Base-by-base conservation (phyloP, 176 grass and related monocot species). In the Hordeum marinum region DNA sequence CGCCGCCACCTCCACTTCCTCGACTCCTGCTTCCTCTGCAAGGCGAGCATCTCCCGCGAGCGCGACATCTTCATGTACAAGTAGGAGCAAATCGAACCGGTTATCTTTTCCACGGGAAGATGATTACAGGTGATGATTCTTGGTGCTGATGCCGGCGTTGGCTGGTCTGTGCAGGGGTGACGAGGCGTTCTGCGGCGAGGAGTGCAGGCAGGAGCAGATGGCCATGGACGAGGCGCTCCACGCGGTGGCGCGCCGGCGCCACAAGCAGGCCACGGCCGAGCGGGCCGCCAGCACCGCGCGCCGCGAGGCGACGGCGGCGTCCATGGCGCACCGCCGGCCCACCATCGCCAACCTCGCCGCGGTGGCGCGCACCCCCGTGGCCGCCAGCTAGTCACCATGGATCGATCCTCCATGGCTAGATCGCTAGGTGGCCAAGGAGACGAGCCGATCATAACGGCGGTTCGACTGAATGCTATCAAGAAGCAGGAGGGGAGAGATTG, bases 11-110 rank as follows among this genome's bases (percentile, higher is more conserved):
- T 29, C 29, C 92, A 92, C 88, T 97, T 63, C 70, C 88, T 97
- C n/a, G 88, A 82, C 9, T 34, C 78, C 10, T 97, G 95, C 78
- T 94, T 91, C 76, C 92, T 97, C 74, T 97, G 95, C 92, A 94
- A 97, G 88, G 35, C 8, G 82, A 82, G 5, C 68, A 94, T 97
- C 81, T 41, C 85, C 34, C 4, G 36, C 39, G 23, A 83, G 66
- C 54, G 80, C 46, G 86, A 97, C 75, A 62, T 94, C 85, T 97
- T 94, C 85, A 97, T 97, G 92, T 92, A 94, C 88, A 94, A 45
- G 94, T 97, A 36, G 12, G 45, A 13, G 5, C 37, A 10, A n/a
- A n/a, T n/a, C n/a, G n/a, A n/a, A n/a, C n/a, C n/a, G n/a, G n/a
- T n/a, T n/a, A n/a, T n/a, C n/a, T n/a, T n/a, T 0, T 8, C 39